Evolutionary conservation across 495 filamentous ascomycete genomes (phyloP).

Genomic region (Penicillium turbatum): DNA sequence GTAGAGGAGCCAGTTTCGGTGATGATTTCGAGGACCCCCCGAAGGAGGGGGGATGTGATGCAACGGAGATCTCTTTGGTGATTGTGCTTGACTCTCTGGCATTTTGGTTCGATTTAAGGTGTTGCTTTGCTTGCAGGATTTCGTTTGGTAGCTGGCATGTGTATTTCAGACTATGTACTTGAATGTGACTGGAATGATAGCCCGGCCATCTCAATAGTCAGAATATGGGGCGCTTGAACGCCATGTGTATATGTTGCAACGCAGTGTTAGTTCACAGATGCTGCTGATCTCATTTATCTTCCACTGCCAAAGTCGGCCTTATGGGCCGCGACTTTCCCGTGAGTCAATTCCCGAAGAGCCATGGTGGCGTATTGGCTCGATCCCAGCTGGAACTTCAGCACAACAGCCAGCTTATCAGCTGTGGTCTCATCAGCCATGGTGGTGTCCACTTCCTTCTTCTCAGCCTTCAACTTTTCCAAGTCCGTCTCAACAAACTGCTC

Average conservation of each 20-base stretch:
- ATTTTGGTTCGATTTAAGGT: background rate
- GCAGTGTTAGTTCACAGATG: background rate
- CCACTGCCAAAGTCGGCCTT: slow-evolving; percentile 59
- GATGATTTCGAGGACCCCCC: background rate
- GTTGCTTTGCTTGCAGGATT: background rate
- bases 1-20: slow-evolving; percentile 1
- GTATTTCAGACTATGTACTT: background rate
- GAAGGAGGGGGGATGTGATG: background rate
- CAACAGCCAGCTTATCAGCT: slow-evolving; percentile 65
- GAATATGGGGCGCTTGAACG: background rate
- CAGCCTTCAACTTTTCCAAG: slow-evolving; percentile 50
- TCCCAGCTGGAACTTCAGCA: slow-evolving; percentile 80
- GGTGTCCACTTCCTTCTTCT: background rate
- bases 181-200: background rate
- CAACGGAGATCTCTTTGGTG: background rate
- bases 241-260: background rate
- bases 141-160: background rate
- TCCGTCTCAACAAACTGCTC: slow-evolving; percentile 83
- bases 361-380: slow-evolving; percentile 92
- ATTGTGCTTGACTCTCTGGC: background rate
- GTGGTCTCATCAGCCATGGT: slow-evolving; percentile 4
- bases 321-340: slow-evolving; percentile 58
- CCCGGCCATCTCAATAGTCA: background rate
- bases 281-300: slow-evolving; percentile 21
- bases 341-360: slow-evolving; percentile 83